A percentile compares a stretch with the other conserved stretches of the same genome.
These are phyloP conservation scores for Dothistroma pini DNA, from an alignment of 2,329 filamentous ascomycete genomes.

Conservation along the genomic window DNA sequence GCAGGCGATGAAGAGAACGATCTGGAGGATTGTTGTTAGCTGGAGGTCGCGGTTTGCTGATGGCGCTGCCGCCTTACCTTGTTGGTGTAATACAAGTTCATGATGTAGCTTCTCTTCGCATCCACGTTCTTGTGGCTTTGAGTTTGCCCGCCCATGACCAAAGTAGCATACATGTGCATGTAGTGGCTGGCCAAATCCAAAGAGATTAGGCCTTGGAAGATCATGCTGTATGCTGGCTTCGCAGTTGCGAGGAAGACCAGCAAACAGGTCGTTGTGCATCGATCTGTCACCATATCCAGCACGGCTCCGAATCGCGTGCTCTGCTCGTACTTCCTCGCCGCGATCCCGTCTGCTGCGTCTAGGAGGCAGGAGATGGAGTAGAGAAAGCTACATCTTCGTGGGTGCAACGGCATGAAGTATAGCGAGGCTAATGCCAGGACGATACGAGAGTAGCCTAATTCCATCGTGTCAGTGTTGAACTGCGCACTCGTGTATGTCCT, in stretches of 20 bases:
- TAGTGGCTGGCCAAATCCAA: constrained; percentile 95
- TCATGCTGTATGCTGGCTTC: constrained; percentile 87
- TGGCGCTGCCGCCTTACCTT: constrained; percentile 58
- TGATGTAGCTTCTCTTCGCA: constrained; percentile 77
- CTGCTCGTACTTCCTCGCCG: constrained; percentile 83
- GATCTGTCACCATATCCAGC: constrained; percentile 98
- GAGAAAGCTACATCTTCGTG: constrained; percentile 85
- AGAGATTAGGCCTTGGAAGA: constrained; percentile 91
- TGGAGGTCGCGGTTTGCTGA: neutral
- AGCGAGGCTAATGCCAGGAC: constrained; percentile 76
- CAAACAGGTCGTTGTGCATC: constrained; percentile 92
- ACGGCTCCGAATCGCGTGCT: constrained; percentile 95
- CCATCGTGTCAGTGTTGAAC: constrained; percentile 6
- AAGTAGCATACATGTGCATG: constrained; percentile 97
- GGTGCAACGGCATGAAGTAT: constrained; percentile 98
- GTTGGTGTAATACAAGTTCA: constrained; percentile 97
- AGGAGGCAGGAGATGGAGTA: constrained; percentile 94
- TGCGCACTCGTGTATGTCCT: neutral
- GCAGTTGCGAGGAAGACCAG: constrained; percentile 92
- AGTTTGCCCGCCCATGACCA: constrained; percentile 77
- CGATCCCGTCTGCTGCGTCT: constrained; percentile 90
- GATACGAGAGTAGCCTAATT: constrained; percentile 48
- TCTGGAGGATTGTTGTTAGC: constrained; percentile 49
- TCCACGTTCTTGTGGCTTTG: constrained; percentile 92
- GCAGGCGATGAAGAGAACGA: constrained; percentile 87